A percentile compares a stretch with the other conserved stretches of the same genome.
These are phyloP conservation scores for Citrus cavaleriei DNA, from an alignment of 345 rosid genomes.

Conservation along the genomic window DNA sequence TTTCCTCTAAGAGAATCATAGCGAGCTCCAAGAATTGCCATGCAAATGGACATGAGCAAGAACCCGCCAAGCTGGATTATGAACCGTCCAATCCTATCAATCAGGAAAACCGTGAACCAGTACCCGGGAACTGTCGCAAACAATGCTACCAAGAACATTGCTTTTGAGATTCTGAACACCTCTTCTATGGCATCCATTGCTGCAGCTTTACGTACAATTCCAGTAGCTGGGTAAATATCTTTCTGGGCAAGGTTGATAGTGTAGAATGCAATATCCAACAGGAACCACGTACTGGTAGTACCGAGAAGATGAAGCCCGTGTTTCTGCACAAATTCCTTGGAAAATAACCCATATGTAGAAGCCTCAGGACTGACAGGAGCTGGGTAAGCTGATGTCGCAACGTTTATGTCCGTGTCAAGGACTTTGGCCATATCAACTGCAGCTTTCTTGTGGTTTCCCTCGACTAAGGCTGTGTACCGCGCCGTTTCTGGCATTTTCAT, in stretches of 20 bases:
- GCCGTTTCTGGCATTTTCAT: constrained; percentile 87
- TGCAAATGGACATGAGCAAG: constrained; percentile 57
- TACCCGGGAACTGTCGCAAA: constrained; percentile 66
- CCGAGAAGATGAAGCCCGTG: constrained; percentile 72
- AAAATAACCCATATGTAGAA: constrained; percentile 38
- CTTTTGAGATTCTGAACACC: constrained; percentile 42
- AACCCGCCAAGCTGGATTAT: constrained; percentile 62
- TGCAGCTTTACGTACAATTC: constrained; percentile 40
- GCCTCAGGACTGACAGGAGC: not conserved
- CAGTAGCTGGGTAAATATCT: constrained; percentile 56
- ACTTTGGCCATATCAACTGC: constrained; percentile 72
- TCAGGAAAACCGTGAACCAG: constrained; percentile 66
- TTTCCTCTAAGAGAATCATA: constrained; percentile 34
- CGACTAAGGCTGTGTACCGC: constrained; percentile 66
- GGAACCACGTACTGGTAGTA: constrained; percentile 66
- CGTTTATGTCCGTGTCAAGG: constrained; percentile 22
- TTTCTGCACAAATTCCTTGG: constrained; percentile 40
- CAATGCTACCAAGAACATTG: constrained; percentile 56
- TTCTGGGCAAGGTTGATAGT: constrained; percentile 63
- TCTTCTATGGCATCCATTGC: constrained; percentile 67
- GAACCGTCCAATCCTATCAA: constrained; percentile 62
- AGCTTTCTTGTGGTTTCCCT: constrained; percentile 57
- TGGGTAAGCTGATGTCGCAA: constrained; percentile 5
- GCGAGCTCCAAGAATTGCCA: constrained; percentile 48
- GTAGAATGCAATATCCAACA: constrained; percentile 70